phyloP scores from a whole-genome alignment of 1,284 basidiomycete genomes.

The Rhodotorula sp. region DNA sequence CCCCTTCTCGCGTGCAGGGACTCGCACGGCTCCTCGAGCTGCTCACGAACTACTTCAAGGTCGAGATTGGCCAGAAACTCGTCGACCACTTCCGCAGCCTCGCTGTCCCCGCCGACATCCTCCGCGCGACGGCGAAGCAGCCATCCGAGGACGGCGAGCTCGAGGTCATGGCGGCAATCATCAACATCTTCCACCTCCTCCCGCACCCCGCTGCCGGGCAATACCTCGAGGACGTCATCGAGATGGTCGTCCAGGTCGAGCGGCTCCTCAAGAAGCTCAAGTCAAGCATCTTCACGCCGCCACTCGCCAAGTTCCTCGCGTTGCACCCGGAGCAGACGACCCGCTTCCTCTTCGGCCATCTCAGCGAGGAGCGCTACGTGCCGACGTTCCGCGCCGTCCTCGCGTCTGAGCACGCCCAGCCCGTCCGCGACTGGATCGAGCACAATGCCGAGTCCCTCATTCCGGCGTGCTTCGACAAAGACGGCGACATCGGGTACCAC shows the following conservation, averaged over 20 bases:
- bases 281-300: conserved; percentile 90
- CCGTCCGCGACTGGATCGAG: conserved; percentile 71
- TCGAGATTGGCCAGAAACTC: conserved; percentile 97
- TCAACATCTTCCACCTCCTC: conserved; percentile 97
- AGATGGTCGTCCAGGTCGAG: conserved; percentile 91
- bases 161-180: conserved; percentile 86
- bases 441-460: conserved; percentile 67
- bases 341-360: conserved; percentile 77
- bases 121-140: conserved; percentile 73
- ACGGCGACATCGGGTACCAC: conserved; percentile 39
- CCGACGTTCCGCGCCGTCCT: conserved; percentile 52
- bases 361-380: conserved; percentile 53
- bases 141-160: conserved; percentile 86
- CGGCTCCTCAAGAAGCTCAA: conserved; percentile 85
- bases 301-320: conserved; percentile 86
- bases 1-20: conserved; percentile 60
- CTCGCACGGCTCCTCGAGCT: conserved; percentile 92
- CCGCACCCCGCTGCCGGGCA: conserved; percentile 83
- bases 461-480: conserved; percentile 47
- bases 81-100: conserved; percentile 92
- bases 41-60: conserved; percentile 98
- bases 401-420: conserved; percentile 72
- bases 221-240: conserved; percentile 84
- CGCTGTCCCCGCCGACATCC: conserved; percentile 75
- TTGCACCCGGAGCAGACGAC: conserved; percentile 84